Evolutionary conservation across 495 filamentous ascomycete species (phyloP), one percentile per base, ranked within the genome.

Genomic region (Aspergillus olivimuriae): DNA sequence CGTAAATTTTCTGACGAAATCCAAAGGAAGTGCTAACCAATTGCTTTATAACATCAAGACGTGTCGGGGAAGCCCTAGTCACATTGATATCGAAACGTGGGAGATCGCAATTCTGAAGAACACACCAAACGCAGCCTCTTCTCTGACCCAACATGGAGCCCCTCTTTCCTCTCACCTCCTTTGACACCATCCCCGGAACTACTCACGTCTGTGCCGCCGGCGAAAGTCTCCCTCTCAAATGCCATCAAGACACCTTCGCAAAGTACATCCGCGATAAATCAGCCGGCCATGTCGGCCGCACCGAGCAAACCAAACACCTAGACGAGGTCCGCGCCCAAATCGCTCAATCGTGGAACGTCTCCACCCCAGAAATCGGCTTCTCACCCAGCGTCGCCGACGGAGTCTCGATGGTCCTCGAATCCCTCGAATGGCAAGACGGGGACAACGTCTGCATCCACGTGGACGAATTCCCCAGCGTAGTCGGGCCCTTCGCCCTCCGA

Each of bases 391-490:
- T 42, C 12, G 39, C 39, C 10, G 39, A 42, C 2, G 39, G 39
- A 6, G 26, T 42, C 4, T 42, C 39, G 22, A 33, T 42, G 2
- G 16, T 42, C 5, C 14, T 42, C 3, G 39, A 42, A 4, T 34
- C 32, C 3, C 10, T 34, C 14, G 32, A 34, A 6, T 45, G 43
- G 43, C 14, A 45, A 10, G 34, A 24, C 7, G 34, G 43, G 9
- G 43, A 45, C 23, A 45, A 37, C 14, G 43, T 45, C 2, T 20
- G 21, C 16, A 24, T 45, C 22, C 21, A 45, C 18, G 21, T 6
- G 22, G 22, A 45, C 9, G 43, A 45, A 4, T 45, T 45, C 34
- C 43, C 43, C 0, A 45, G 43, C 15, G 20, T 45, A 4, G 24
- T 45, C 18, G 43, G 21, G 34, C 43, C 43, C 2, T 45, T 45